Percentiles rank a stretch among this genome's conserved stretches.
These are phyloP conservation scores for Apiotrichum siamense DNA, from an alignment of 1,284 basidiomycete species.

Conservation along the genomic window DNA sequence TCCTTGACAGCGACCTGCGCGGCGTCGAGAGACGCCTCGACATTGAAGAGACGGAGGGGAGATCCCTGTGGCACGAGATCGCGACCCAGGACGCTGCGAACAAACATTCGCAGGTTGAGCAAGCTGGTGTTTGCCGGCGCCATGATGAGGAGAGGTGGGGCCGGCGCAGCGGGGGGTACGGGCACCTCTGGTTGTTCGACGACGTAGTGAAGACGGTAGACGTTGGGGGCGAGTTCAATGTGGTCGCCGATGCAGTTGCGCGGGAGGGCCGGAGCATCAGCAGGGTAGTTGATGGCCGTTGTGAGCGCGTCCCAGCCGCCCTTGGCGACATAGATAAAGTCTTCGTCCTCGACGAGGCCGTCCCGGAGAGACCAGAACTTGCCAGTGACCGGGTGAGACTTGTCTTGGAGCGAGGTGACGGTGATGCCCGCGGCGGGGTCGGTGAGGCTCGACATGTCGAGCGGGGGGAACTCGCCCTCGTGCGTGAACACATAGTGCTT, in stretches of 20 bases:
- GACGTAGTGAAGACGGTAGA: conserved; percentile 56
- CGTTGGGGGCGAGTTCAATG: conserved; percentile 75
- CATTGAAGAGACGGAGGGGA: conserved; percentile 24
- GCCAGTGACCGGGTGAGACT: not conserved
- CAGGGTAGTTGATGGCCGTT: conserved; percentile 18
- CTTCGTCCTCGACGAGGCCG: conserved; percentile 58
- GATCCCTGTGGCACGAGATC: not conserved
- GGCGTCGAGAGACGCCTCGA: conserved; percentile 8
- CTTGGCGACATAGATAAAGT: conserved; percentile 71
- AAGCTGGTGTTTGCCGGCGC: conserved; percentile 9
- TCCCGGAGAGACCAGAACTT: conserved; percentile 36
- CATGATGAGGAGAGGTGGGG: conserved; percentile 7
- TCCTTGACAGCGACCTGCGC: conserved; percentile 11
- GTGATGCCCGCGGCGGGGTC: conserved; percentile 18
- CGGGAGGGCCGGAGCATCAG: conserved; percentile 49
- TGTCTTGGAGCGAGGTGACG: conserved; percentile 20
- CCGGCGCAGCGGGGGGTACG: conserved; percentile 11
- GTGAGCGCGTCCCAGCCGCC: conserved; percentile 65
- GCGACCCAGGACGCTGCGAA: conserved; percentile 6
- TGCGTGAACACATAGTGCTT: conserved; percentile 25
- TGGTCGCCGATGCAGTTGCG: conserved; percentile 49
- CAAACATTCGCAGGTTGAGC: conserved; percentile 6
- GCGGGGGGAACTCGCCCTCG: conserved; percentile 7
- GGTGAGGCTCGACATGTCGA: conserved; percentile 25
- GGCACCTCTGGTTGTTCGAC: conserved; percentile 3